phyloP scores from a whole-genome alignment of 306 rosid genomes.

The Quercus berberidifolia region DNA sequence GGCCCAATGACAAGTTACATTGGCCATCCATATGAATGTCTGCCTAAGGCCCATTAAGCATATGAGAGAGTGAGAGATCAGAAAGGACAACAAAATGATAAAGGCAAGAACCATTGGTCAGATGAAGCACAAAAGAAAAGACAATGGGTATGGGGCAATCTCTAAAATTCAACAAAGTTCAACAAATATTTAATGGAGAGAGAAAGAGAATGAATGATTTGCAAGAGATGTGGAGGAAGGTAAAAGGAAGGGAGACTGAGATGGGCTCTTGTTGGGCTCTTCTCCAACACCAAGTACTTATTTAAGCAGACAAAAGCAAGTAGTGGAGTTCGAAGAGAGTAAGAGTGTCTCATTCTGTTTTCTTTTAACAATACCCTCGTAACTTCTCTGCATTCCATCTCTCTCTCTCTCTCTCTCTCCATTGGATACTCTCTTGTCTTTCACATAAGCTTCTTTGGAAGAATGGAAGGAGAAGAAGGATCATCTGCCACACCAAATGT shows the following conservation, averaged over 20 bases:
- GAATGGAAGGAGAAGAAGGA: constrained; percentile 45
- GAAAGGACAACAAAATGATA: constrained; percentile 13
- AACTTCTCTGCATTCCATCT: background rate
- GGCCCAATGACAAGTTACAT: background rate
- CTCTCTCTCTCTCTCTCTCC: background rate
- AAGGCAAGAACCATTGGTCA: constrained; percentile 8
- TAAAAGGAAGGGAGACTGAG: constrained; percentile 13
- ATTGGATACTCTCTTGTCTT: background rate
- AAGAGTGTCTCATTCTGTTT: constrained; percentile 14
- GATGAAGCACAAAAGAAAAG: constrained; percentile 19
- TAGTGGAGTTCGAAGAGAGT: background rate
- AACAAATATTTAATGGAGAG: constrained; percentile 1
- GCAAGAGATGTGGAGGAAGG: background rate
- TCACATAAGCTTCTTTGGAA: constrained; percentile 4
- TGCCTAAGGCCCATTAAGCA: background rate
- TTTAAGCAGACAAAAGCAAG: constrained; percentile 36
- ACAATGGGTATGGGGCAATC: background rate
- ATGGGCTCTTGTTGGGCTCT: constrained; percentile 24
- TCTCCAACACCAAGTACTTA: constrained; percentile 30
- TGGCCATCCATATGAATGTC: background rate
- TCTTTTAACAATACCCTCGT: constrained; percentile 3
- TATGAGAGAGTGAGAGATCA: background rate
- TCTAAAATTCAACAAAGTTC: constrained; percentile 1
- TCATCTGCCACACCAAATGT: constrained; percentile 21
- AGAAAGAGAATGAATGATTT: constrained; percentile 1